Evolutionary conservation across 1,284 basidiomycete genomes (phyloP), one percentile per base, ranked within the genome.

Genomic region (Pterulicium gracile): DNA sequence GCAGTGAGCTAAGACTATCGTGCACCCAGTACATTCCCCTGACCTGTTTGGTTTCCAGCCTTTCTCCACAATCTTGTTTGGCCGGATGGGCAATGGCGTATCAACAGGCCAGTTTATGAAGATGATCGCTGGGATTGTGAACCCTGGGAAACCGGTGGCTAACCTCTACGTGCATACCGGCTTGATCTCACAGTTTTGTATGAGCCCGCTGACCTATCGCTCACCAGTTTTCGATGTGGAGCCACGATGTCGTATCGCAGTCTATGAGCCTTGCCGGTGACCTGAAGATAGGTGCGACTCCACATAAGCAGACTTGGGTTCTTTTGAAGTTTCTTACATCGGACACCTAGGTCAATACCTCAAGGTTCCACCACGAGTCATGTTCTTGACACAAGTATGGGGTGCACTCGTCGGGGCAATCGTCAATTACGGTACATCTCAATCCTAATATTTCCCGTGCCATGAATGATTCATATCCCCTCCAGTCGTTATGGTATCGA

Each of bases 251-350:
- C 35, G 62, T 79, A 2, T 56, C 62, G 0, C 73, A 68, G n/a
- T 74, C 73, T 3, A 69, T 79, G 48, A 56, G 60, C 45, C 59
- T 79, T 51, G 69, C 72, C 20, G 58, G 69, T 50, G 72, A 87
- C 55, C 66, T 88, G 43, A 88, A 88, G 62, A 69, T 88, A 50
- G 83, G 81, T 2, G 56, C 87, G 88, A 61, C 61, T 82, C 49
- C 87, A 88, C 66, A 73, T 88, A 44, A 81, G 83, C 21, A 83
- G 85, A 19, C 73, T 81, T 13, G 65, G 72, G 40, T 82, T 81
- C 66, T 84, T 87, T 60, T 54, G n/a, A n/a, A n/a, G n/a, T n/a
- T n/a, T n/a, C n/a, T n/a, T n/a, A n/a, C n/a, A n/a, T n/a, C n/a
- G n/a, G n/a, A n/a, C n/a, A n/a, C n/a, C n/a, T n/a, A n/a, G n/a